These are phyloP conservation scores for Dactylonectria estremocensis DNA, from an alignment of 2,329 filamentous ascomycete genomes.

Conservation along the genomic window DNA sequence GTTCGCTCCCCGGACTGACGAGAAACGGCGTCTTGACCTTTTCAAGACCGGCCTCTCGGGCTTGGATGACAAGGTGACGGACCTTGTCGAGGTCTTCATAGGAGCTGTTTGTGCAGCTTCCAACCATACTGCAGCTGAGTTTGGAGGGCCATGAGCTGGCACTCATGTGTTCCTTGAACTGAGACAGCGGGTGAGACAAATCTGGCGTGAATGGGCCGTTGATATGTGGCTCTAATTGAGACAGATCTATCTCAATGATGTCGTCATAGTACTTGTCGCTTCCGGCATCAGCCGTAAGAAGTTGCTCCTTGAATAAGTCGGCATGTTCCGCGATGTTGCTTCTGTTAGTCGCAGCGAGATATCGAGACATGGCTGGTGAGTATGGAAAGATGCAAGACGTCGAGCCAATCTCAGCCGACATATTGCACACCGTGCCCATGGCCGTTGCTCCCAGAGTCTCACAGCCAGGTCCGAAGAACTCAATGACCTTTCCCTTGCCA, in stretches of 20 bases:
- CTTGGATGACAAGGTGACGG: constrained; percentile 48
- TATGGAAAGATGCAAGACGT: constrained; percentile 57
- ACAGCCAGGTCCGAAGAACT: constrained; percentile 55
- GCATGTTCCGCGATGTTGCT: constrained; percentile 43
- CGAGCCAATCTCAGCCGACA: constrained; percentile 56
- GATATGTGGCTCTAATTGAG: constrained; percentile 52
- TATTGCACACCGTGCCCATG: constrained; percentile 57
- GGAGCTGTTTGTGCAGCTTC: constrained; percentile 55
- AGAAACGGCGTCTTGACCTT: constrained; percentile 51
- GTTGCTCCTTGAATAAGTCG: constrained; percentile 41
- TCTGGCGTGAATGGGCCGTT: constrained; percentile 56
- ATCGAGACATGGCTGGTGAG: constrained; percentile 50
- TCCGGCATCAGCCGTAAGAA: constrained; percentile 49
- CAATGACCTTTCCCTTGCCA: constrained; percentile 54
- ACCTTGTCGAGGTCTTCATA: constrained; percentile 55
- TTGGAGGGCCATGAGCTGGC: constrained; percentile 51
- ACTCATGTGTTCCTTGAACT: constrained; percentile 45
- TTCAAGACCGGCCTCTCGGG: constrained; percentile 47
- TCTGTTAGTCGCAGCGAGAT: constrained; percentile 51
- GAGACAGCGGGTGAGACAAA: constrained; percentile 51
- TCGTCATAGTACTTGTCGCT: constrained; percentile 53
- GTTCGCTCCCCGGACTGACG: constrained; percentile 53
- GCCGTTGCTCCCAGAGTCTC: constrained; percentile 52
- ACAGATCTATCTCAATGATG: constrained; percentile 54
- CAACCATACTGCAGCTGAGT: constrained; percentile 51